Evolutionary conservation across 305 asterid genomes (phyloP), one percentile per base, ranked within the genome.

Genomic region (Plantago coronopus): DNA sequence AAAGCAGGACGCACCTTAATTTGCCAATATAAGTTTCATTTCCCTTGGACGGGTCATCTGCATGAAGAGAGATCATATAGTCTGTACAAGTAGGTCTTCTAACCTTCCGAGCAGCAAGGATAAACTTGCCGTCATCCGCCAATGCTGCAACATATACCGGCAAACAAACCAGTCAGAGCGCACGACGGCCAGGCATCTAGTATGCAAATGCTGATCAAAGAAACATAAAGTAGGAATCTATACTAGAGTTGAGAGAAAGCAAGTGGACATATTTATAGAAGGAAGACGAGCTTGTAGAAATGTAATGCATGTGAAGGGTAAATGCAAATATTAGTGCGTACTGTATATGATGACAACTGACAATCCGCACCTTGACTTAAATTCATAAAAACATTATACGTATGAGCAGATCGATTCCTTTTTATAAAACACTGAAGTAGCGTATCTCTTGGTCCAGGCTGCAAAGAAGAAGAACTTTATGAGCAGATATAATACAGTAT

Each of bases 361-460:
- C 67, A 40, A 63, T 22, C 62, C 59, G 44, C 67, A 93, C 99
- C 97, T 84, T 70, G 95, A 76, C 88, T 83, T 62, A 83, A 71
- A 76, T 79, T 85, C 74, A 79, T 72, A 69, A 79, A 89, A 58
- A 93, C 88, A 74, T 79, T 65, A 77, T 82, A 89, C 9, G 91
- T 82, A 47, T 80, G 95, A 18, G 83, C 74, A 27, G 91, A 50
- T 22, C 82, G 83, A 57, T 84, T 82, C 80, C 99, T 72, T 75
- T 81, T 89, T 74, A 93, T 85, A 77, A 85, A 93, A 69, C 99
- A 93, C 59, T 70, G 97, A 61, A 93, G 69, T 42, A 81, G 86
- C 61, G 88, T 65, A 34, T 87, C 96, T 69, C 95, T 80, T 20
- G 96, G 95, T 20, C 99, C 99, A 51, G 99, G 97, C 99, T 93